phyloP scores from a whole-genome alignment of 768 basidiomycete genomes.

The Boletus bicolor region DNA sequence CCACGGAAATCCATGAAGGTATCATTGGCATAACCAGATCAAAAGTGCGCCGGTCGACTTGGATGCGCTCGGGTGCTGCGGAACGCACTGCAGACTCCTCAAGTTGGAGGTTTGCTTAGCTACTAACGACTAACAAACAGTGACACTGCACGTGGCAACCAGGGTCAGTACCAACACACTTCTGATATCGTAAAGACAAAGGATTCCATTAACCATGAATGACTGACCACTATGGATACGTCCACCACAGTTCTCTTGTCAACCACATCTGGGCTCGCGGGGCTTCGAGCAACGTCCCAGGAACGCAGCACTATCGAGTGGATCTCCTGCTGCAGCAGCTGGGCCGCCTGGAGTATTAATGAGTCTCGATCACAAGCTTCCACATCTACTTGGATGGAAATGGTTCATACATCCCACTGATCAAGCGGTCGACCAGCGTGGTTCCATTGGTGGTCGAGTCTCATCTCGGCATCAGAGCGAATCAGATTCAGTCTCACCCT shows the following conservation, averaged over 20 bases:
- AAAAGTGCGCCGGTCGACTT: background rate
- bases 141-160: conserved; percentile 4
- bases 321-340: conserved; percentile 6
- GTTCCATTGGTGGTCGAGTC: background rate
- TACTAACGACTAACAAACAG: conserved; percentile 1
- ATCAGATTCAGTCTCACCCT: conserved; percentile 10
- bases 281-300: background rate
- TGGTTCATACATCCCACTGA: conserved; percentile 8
- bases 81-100: background rate
- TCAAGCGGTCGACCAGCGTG: background rate
- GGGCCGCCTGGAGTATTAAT: conserved; percentile 6
- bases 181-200: background rate
- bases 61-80: conserved; percentile 1
- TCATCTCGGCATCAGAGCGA: conserved; percentile 29
- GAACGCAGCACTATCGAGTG: conserved; percentile 3
- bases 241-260: background rate
- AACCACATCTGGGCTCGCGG: conserved; percentile 5
- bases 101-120: background rate
- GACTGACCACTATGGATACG: background rate
- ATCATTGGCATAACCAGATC: conserved; percentile 27
- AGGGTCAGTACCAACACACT: no score
- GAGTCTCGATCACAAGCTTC: conserved; percentile 19
- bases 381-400: conserved; percentile 5
- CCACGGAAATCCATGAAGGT: conserved; percentile 62
- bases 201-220: background rate